Evolutionary conservation across 73 alveolate species (phyloP).

Genomic region (Effrenium voratum): DNA sequence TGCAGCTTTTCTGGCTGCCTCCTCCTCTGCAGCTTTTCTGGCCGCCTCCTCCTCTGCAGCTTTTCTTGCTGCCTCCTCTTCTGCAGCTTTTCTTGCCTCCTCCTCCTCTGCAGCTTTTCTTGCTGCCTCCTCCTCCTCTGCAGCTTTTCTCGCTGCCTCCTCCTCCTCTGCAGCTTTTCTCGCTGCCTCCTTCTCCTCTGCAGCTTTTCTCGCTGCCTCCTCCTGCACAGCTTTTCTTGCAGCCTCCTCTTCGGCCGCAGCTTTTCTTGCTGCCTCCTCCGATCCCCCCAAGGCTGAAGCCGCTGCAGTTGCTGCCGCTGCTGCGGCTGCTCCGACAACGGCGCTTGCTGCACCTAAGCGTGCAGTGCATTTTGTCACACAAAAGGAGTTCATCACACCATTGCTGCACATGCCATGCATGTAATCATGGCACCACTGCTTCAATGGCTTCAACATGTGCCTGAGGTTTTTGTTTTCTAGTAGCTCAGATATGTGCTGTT

Average conservation of each 20-base stretch:
- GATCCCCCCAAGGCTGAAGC: neutral
- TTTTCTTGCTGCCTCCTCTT: neutral
- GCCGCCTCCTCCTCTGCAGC: neutral
- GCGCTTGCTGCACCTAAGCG: neutral
- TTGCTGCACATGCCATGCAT: no score
- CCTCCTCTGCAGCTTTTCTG: neutral
- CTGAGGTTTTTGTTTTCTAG: no score
- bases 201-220: no score
- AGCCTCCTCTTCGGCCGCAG: no score
- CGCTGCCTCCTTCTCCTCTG: conserved; percentile 16
- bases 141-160: conserved; percentile 23
- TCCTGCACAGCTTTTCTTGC: no score
- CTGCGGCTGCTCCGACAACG: neutral
- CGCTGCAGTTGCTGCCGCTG: neutral
- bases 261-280: neutral
- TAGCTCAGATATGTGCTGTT: no score
- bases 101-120: conserved; percentile 31
- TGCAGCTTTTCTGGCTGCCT: conserved; percentile 1
- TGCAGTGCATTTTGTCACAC: no score
- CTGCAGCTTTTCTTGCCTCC: neutral
- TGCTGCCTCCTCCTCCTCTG: conserved; percentile 15
- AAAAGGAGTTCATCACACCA: no score
- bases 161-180: neutral
- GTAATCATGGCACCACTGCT: no score
- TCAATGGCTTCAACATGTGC: no score